phyloP scores from a whole-genome alignment of 805 yeast species.

The Metschnikowia lachancei region DNA sequence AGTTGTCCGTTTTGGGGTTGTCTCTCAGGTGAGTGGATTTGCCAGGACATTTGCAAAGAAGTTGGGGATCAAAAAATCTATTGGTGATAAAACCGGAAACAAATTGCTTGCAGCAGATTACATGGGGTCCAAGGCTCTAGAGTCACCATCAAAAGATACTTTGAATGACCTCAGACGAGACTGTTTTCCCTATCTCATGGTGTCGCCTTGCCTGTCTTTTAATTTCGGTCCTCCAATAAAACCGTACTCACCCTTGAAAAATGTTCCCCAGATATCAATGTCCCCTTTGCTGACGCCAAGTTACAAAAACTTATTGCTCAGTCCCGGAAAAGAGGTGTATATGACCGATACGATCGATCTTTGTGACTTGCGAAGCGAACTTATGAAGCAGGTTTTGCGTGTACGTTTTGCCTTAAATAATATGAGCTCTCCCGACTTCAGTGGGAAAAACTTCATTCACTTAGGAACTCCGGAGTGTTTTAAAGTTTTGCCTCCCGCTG shows the following conservation, averaged over 20 bases:
- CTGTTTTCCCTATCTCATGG: background rate
- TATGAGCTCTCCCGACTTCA: background rate
- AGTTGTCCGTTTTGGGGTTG: background rate
- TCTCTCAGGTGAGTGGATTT: slow-evolving; percentile 3
- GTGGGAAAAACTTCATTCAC: background rate
- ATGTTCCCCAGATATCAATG: slow-evolving; percentile 6
- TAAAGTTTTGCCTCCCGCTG: background rate
- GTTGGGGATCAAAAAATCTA: background rate
- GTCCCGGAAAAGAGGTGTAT: slow-evolving; percentile 10
- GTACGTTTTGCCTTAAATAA: slow-evolving; percentile 7
- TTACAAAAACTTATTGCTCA: slow-evolving; percentile 1
- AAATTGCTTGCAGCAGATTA: background rate
- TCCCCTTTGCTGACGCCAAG: slow-evolving; percentile 6
- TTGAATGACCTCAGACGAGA: slow-evolving; percentile 3
- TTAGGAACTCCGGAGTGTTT: background rate
- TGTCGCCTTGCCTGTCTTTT: slow-evolving; percentile 12
- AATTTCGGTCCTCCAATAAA: slow-evolving; percentile 9
- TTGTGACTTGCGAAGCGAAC: slow-evolving; percentile 4
- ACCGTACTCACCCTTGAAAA: slow-evolving; percentile 8
- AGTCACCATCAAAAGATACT: background rate
- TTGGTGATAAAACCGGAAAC: background rate
- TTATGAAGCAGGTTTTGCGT: slow-evolving; percentile 9
- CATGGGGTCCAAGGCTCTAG: background rate
- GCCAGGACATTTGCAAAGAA: slow-evolving; percentile 3
- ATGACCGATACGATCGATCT: slow-evolving; percentile 9